Percentiles rank a stretch among this genome's conserved stretches.
Evolutionary conservation across 1,284 basidiomycete genomes (phyloP).

Genomic region (Heterobasidion annosum): DNA sequence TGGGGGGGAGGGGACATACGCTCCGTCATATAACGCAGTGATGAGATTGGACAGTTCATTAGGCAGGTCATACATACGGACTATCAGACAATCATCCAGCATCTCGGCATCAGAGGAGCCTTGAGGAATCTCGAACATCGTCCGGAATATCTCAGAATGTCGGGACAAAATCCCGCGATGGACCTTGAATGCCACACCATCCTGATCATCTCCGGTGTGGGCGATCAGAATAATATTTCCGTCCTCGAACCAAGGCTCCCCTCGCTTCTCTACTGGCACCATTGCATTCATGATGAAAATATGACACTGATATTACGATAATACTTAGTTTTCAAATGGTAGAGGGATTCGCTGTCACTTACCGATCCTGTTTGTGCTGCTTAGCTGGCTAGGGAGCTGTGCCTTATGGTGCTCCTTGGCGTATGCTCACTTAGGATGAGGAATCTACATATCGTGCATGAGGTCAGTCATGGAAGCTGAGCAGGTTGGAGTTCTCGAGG

Average conservation of each 20-base stretch:
- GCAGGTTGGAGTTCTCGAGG: too few relatives aligned
- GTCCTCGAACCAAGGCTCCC: constrained; percentile 51
- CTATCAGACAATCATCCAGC: constrained; percentile 38
- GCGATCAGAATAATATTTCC: constrained; percentile 45
- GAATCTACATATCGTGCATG: too few relatives aligned
- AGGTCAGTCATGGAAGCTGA: too few relatives aligned
- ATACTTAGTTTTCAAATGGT: too few relatives aligned
- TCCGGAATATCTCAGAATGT: constrained; percentile 51
- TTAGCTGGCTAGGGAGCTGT: too few relatives aligned
- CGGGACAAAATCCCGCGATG: constrained; percentile 49
- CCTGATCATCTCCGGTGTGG: constrained; percentile 18
- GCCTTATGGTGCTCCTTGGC: too few relatives aligned
- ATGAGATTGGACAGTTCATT: constrained; percentile 45
- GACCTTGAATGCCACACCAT: constrained; percentile 38
- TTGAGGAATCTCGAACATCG: constrained; percentile 48
- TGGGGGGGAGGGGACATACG: constrained; percentile 28
- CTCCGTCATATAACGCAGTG: constrained; percentile 47
- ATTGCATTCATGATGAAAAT: not conserved
- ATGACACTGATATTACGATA: not conserved
- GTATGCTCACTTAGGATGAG: too few relatives aligned
- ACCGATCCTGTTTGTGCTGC: too few relatives aligned
- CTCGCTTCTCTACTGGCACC: constrained; percentile 13
- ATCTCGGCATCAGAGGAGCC: constrained; percentile 24
- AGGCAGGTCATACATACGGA: constrained; percentile 45
- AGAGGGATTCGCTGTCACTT: too few relatives aligned